Conservation (phyloP, 192 early-diverging fungal species). For the Phlyctochytrium arcticum region DNA sequence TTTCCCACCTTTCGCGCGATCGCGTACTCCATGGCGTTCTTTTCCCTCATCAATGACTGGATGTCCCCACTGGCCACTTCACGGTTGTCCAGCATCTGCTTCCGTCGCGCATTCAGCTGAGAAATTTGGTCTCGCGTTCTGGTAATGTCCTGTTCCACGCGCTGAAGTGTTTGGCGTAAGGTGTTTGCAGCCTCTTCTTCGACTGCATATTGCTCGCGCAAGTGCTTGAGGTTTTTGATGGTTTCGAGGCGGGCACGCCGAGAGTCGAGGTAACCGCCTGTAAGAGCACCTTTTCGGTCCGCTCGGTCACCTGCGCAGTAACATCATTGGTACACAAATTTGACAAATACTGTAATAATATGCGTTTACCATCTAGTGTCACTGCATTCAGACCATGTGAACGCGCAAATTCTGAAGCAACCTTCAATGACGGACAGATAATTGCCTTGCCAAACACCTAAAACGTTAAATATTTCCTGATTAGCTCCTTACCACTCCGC, state of each 20-base stretch:
- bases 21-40: conserved; percentile 49
- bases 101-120: conserved; percentile 7
- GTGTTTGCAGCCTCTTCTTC: conserved; percentile 32
- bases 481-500: too few species aligned
- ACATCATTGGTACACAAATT: too few species aligned
- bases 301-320: conserved; percentile 75
- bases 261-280: conserved; percentile 82
- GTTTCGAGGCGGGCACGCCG: conserved; percentile 71
- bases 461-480: too few species aligned
- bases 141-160: conserved; percentile 45
- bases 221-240: conserved; percentile 55
- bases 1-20: conserved; percentile 42
- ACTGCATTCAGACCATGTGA: conserved; percentile 75
- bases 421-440: conserved; percentile 78
- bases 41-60: conserved; percentile 60
- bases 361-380: conserved; percentile 67
- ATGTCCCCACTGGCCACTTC: conserved; percentile 53
- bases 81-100: conserved; percentile 49
- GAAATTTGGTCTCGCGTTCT: conserved; percentile 32
- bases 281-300: conserved; percentile 87
- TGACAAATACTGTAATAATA: not conserved
- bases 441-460: conserved; percentile 86
- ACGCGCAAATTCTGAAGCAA: conserved; percentile 74
- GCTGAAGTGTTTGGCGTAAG: conserved; percentile 51
- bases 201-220: conserved; percentile 39